Evolutionary conservation across 768 basidiomycete genomes (phyloP).

Genomic region (Galerina sulciceps): DNA sequence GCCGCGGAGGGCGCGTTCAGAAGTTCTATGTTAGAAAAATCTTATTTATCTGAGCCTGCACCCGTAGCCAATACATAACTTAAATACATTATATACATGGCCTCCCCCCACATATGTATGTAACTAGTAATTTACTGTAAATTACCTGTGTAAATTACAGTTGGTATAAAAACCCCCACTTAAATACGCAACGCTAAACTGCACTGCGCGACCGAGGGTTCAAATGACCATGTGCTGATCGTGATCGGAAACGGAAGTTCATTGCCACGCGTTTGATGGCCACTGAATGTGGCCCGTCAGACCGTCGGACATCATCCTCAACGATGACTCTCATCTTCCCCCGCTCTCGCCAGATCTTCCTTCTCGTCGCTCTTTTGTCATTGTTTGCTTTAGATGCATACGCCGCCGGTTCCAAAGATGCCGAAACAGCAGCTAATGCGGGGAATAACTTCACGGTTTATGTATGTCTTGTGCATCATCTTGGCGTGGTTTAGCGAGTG

Average conservation of each 20-base stretch:
- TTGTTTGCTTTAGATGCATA: conserved; percentile 23
- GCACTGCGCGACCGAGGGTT: conserved; percentile 5
- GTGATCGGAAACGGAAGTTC: conserved; percentile 20
- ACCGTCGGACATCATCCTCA: conserved; percentile 4
- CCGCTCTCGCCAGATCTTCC: conserved; percentile 26
- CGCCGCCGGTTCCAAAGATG: conserved; percentile 14
- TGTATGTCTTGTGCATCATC: conserved; percentile 20
- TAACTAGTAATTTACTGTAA: too few relatives aligned
- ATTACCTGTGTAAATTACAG: too few relatives aligned
- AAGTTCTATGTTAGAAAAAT: too few relatives aligned
- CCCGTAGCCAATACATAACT: too few relatives aligned
- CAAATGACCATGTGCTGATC: conserved; percentile 1
- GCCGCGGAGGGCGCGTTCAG: too few relatives aligned
- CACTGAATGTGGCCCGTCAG: conserved; percentile 1
- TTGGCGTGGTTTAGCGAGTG: conserved; percentile 2
- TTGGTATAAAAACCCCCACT: too few relatives aligned
- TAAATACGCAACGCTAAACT: too few relatives aligned
- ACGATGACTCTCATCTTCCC: conserved; percentile 30
- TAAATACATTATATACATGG: too few relatives aligned
- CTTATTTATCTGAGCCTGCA: too few relatives aligned
- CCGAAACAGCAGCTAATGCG: conserved; percentile 1
- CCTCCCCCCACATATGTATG: too few relatives aligned
- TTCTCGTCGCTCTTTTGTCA: conserved; percentile 50
- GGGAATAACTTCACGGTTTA: conserved; percentile 24
- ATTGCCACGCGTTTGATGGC: conserved; percentile 22